Conservation (phyloP, 2,329 filamentous ascomycete species). For the Zasmidium angulare region DNA sequence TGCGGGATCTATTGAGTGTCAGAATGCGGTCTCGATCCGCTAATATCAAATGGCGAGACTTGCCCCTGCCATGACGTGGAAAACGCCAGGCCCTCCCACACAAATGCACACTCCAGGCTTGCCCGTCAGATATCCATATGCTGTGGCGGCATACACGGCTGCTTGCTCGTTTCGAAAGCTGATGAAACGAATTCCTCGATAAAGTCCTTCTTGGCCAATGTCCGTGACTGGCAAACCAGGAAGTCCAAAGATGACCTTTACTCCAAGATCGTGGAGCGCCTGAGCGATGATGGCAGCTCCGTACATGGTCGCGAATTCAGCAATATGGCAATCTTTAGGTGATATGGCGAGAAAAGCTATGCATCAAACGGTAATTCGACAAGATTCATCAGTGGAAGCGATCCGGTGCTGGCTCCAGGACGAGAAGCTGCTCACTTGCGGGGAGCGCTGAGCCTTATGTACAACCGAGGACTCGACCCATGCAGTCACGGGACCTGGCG, state of each 20-base stretch:
- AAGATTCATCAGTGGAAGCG: neutral
- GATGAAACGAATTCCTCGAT: conserved; percentile 58
- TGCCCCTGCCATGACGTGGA: conserved; percentile 59
- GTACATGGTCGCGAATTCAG: conserved; percentile 9
- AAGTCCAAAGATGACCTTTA: conserved; percentile 54
- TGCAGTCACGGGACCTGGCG: neutral
- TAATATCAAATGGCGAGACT: conserved; percentile 18
- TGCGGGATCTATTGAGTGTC: conserved; percentile 24
- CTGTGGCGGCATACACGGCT: conserved; percentile 57
- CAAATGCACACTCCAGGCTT: conserved; percentile 57
- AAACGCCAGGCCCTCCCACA: conserved; percentile 59
- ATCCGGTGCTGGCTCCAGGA: neutral
- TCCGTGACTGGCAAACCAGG: conserved; percentile 58
- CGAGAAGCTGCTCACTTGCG: neutral
- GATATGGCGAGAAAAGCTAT: no score
- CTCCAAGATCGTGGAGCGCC: conserved; percentile 49
- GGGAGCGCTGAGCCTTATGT: neutral
- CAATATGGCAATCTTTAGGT: no score
- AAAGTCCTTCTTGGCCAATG: conserved; percentile 58
- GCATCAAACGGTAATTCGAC: no score
- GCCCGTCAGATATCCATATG: conserved; percentile 59
- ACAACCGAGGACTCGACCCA: neutral
- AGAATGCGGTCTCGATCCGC: neutral
- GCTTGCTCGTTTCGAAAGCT: conserved; percentile 61
- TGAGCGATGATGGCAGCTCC: conserved; percentile 51